Base-by-base conservation (phyloP, 2,329 filamentous ascomycete species). In the Cytospora piceae region DNA sequence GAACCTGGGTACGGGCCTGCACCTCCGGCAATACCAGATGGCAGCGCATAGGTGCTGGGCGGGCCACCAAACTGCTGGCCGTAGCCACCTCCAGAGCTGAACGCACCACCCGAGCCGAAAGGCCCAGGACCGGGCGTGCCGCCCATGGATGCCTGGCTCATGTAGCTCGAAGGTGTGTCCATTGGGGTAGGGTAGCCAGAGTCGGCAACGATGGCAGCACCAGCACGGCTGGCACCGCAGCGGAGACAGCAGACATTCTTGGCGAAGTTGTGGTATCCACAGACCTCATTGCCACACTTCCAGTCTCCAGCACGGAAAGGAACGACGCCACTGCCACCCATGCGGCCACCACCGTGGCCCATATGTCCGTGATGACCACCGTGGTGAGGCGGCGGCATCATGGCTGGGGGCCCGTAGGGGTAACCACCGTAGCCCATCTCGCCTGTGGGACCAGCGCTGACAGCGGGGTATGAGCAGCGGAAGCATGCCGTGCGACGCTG, bases 231-330 rank as follows among this genome's bases (percentile, higher is more conserved):
- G 61, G 94, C 95, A 77, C 95, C 95, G 76, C 95, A 99, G 67
- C 95, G 92, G 69, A 99, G 87, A 79, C 95, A 99, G 80, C 93
- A 96, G 65, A 98, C 94, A 74, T 99, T 99, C 87, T 99, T 99
- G 68, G 95, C 95, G 76, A 99, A 99, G 82, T 99, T 99, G 83
- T 99, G 95, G 79, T 99, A 99, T 66, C 92, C 93, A 77, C 95
- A 99, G 46, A 94, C 93, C 75, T 99, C 95, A 70, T 95, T 95
- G 64, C 95, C 95, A 75, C 95, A 99, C 80, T 97, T 97, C 95
- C 95, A 99, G 76, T 99, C 95, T 74, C 95, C 95, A 63, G 95
- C 95, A 74, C 95, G 91, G 90, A 99, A 99, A 20, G 95, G 95
- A 53, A 99, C 95, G 57, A 93, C 90, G 63, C 91, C 91, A 71